Evolutionary conservation across 108 stramenopile species (phyloP), one percentile per base, ranked within the genome.

Genomic region (Skeletonema menzelii): DNA sequence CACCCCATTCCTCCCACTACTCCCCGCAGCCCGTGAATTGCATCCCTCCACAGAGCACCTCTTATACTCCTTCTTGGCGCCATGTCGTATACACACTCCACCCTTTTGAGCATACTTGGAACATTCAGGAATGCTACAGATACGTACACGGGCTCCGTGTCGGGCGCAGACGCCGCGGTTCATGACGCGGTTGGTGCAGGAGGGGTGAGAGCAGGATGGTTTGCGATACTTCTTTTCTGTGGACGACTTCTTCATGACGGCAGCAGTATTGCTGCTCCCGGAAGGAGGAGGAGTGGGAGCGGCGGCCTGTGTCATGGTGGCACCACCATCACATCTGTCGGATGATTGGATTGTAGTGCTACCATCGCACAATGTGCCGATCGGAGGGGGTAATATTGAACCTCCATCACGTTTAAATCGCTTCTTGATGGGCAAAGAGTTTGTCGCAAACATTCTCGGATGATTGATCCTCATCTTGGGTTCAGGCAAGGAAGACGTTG

Each of bases 41-140:
- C 40, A 42, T n/a, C 40, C 40, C 40, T 42, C 40, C 3, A 42
- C 40, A 42, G 15, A 12, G n/a, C 40, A 42, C 40, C 42, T 4
- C 27, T 49, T 38, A n/a, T 59, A 38, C 5, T 59, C 58, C 35
- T 59, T 59, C 40, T 59, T 59, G 30, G 58, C 27, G 15, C 27
- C 58, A 59, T 59, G 58, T 47, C 58, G 58, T 42, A 42, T 42
- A n/a, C 40, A 42, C 15, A 42, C 40, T 42, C 40, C 40, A 42
- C 40, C 40, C 40, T 42, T 60, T 24, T 34, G 37, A 8, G 59
- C 26, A 34, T 60, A 35, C 5, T 60, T 60, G 59, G 59, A 27
- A 35, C 59, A 60, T n/a, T 35, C 59, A 2, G n/a, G 8, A 2
- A 35, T 35, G 1, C 20, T 5, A 7, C 59, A 60, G 15, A 19